Evolutionary conservation across 2,329 filamentous ascomycete species (phyloP).

Genomic region (Talaromyces marneffei): DNA sequence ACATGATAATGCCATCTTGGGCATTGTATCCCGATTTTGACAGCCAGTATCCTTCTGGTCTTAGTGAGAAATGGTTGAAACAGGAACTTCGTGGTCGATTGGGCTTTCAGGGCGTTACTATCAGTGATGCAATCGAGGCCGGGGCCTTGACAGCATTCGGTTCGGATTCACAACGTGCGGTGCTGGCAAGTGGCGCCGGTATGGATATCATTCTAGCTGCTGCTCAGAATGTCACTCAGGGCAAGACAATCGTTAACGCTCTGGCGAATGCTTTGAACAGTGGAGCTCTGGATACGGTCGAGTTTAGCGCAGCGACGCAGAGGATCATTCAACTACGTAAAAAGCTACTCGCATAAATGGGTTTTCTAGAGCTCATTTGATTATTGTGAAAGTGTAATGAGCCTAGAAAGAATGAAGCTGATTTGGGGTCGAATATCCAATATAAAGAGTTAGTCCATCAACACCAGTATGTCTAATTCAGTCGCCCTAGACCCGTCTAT

Average conservation of each 20-base stretch:
- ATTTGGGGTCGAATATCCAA: neutral
- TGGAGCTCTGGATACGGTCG: constrained; percentile 4
- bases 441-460: too few relatives aligned
- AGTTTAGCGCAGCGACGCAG: neutral
- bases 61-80: constrained; percentile 24
- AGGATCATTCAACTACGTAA: neutral
- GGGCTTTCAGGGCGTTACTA: constrained; percentile 25
- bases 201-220: constrained; percentile 29
- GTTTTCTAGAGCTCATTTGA: neutral
- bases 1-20: constrained; percentile 30
- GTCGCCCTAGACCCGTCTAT: too few relatives aligned
- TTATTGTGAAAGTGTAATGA: neutral
- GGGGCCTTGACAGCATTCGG: constrained; percentile 22
- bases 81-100: constrained; percentile 22
- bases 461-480: too few relatives aligned
- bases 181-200: constrained; percentile 25
- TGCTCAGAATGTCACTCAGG: constrained; percentile 25
- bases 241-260: constrained; percentile 21
- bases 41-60: constrained; percentile 20
- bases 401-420: neutral
- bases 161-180: constrained; percentile 18
- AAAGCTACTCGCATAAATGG: neutral
- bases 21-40: constrained; percentile 28
- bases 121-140: constrained; percentile 29
- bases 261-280: constrained; percentile 19